Evolutionary conservation across 768 basidiomycete species (phyloP), one percentile per base, ranked within the genome.

Genomic region (Lactarius pseudohatsudake): DNA sequence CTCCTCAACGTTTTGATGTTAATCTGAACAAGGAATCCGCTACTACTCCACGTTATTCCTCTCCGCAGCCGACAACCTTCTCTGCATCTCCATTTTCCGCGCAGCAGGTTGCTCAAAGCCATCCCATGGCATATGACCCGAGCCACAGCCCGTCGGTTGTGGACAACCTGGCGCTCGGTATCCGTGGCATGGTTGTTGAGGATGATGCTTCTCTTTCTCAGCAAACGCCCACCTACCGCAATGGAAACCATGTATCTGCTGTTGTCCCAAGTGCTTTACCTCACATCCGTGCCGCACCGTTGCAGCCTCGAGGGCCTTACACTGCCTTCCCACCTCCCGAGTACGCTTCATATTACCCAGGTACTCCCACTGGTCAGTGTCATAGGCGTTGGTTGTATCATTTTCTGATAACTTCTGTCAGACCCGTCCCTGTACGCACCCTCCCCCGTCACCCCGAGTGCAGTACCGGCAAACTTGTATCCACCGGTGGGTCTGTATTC

Each of bases 111-210:
- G 58, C 67, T 38, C 63, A 71, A 47, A 70, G 65, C 53, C 70
- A 72, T 38, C 72, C 66, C 16, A 69, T 69, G 38, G 62, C 61
- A 26, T 78, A 79, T 62, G 83, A 83, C 68, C 72, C 79, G 40
- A 64, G 74, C 22, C 78, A 79, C 67, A 73, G 78, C 20, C 72
- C 81, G 16, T 74, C 80, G 41, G 72, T 77, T 55, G 81, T 79
- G 20, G 85, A 84, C 57, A 82, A 80, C 62, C 77, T 89, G 40
- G 77, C 85, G 16, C 74, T 84, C 38, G 81, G 85, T 4, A 75
- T 90, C 57, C 83, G 88, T 66, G 86, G 86, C 16, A 85, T 86
- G 83, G 79, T 75, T 8, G 84, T 85, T 22, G 85, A 84, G 70
- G 85, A 86, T 53, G 85, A 86, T 62, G 78, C 78, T 60, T 72